Conservation (phyloP, 2,329 filamentous ascomycete genomes). For the Ophiognomonia clavigignenti-juglandacearum region DNA sequence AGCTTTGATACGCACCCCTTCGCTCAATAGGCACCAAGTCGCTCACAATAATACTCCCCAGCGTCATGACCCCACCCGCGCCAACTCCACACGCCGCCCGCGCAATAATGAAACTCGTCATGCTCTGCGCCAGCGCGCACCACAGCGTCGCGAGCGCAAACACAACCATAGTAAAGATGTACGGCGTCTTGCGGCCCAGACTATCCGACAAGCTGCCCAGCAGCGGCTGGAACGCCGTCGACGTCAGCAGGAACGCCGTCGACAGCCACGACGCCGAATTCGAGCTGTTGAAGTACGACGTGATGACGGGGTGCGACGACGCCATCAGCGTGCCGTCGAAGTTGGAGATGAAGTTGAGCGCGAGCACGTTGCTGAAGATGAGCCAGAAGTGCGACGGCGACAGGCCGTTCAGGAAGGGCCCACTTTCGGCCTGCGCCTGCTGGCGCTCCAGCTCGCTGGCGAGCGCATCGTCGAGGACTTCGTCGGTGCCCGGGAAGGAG, state of each 20-base stretch:
- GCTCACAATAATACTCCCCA: constrained; percentile 67
- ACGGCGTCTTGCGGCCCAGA: constrained; percentile 63
- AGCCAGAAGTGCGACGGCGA: constrained; percentile 53
- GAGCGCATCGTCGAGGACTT: constrained; percentile 4
- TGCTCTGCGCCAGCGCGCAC: constrained; percentile 63
- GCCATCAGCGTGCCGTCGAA: constrained; percentile 82
- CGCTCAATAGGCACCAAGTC: constrained; percentile 71
- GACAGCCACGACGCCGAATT: constrained; percentile 81
- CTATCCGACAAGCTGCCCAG: constrained; percentile 71
- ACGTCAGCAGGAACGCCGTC: constrained; percentile 72
- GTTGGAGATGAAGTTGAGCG: constrained; percentile 53
- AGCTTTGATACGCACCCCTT: constrained; percentile 61
- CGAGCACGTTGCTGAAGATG: constrained; percentile 55
- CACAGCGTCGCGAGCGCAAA: constrained; percentile 63
- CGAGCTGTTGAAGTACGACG: constrained; percentile 71
- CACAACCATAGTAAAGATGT: constrained; percentile 57
- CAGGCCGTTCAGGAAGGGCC: constrained; percentile 39
- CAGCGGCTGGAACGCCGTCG: constrained; percentile 70
- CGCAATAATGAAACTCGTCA: constrained; percentile 66
- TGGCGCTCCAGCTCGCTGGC: neutral
- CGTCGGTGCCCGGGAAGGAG: constrained; percentile 7
- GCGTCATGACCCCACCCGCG: constrained; percentile 64
- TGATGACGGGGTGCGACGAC: constrained; percentile 72
- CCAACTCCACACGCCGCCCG: constrained; percentile 68
- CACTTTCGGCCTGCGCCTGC: neutral